Conservation (phyloP, 257 asterid species). For the Primulina huaijiensis region DNA sequence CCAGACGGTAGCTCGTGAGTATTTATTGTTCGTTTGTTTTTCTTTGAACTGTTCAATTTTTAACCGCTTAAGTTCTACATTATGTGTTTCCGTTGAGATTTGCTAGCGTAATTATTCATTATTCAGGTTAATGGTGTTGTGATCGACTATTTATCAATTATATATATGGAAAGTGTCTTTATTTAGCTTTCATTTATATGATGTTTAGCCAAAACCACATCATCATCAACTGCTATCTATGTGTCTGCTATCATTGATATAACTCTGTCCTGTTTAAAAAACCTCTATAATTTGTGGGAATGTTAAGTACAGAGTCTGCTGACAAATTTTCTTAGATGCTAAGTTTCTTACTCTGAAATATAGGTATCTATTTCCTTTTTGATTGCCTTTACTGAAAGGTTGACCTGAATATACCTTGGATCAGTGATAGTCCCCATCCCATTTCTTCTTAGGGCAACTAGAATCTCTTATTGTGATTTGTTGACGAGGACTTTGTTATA, state of each 20-base stretch:
- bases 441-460: slow-evolving; percentile 1
- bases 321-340: background rate
- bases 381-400: background rate
- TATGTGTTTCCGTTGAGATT: background rate
- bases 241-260: no score
- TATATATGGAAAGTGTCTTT: background rate
- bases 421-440: background rate
- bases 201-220: no score
- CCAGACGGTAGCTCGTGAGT: slow-evolving; percentile 90
- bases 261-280: background rate
- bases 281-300: background rate
- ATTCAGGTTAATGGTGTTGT: background rate
- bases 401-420: background rate
- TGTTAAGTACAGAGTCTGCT: no score
- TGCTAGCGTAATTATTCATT: background rate
- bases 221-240: no score
- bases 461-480: slow-evolving; percentile 12
- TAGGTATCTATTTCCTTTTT: background rate
- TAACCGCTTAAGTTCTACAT: background rate
- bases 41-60: background rate
- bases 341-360: background rate
- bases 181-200: background rate
- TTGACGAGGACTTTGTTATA: slow-evolving; percentile 21
- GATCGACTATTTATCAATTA: background rate
- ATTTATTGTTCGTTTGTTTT: background rate